These are phyloP conservation scores for baker's yeast (Saccharomyces cerevisiae) DNA, from an alignment of 805 yeast species.

Conservation along the genomic window DNA sequence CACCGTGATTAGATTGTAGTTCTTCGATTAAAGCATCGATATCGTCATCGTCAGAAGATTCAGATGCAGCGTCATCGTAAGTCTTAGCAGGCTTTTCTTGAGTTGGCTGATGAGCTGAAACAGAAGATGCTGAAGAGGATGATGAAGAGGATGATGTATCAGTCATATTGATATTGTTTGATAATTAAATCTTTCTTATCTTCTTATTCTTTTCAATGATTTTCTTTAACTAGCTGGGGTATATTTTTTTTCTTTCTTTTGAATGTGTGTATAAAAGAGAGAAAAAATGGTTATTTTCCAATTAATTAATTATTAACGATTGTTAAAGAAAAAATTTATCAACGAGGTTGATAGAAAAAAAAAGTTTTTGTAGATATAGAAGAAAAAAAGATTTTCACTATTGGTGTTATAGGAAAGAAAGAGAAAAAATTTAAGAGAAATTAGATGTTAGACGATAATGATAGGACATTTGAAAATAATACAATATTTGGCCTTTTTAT, in stretches of 20 bases:
- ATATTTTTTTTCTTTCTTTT: not conserved
- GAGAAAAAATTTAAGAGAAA: not conserved
- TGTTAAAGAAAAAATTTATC: not conserved
- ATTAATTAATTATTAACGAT: not conserved
- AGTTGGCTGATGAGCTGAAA: constrained; percentile 4
- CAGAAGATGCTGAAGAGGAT: not conserved
- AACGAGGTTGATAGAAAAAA: not conserved
- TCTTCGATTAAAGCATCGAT: constrained; percentile 68
- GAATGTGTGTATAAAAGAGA: not conserved
- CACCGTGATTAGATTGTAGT: constrained; percentile 56
- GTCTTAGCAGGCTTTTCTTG: constrained; percentile 7
- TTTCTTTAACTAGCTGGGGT: not conserved
- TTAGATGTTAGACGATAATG: not conserved
- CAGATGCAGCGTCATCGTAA: not conserved
- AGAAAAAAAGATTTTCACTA: not conserved
- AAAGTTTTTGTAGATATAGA: not conserved
- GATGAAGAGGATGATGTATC: not conserved
- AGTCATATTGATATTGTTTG: not conserved
- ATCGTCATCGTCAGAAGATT: constrained; percentile 46
- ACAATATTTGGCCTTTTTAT: not conserved
- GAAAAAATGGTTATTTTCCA: not conserved
- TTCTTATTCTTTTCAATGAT: not conserved
- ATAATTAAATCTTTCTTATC: not conserved
- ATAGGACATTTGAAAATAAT: not conserved
- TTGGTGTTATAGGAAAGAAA: not conserved